A percentile compares a stretch with the other conserved stretches of the same genome.
Conservation (phyloP, 2,329 filamentous ascomycete genomes). For the Aspergillus novoparasiticus region DNA sequence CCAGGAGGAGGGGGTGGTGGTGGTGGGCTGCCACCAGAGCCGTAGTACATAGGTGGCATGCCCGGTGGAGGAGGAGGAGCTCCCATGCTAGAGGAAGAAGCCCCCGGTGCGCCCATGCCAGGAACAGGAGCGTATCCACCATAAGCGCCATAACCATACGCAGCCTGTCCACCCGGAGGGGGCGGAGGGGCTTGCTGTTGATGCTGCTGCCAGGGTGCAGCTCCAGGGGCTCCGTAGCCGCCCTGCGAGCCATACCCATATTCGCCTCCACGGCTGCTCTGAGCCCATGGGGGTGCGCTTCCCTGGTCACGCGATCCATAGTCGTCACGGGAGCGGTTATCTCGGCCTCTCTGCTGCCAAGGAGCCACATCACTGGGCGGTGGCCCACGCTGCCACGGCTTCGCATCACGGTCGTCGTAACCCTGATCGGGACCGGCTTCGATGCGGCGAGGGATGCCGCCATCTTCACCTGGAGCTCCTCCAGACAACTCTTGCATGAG, state of each 20-base stretch:
- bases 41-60: conserved; percentile 43
- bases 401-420: conserved; percentile 58
- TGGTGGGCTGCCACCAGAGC: conserved; percentile 39
- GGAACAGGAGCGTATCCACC: conserved; percentile 48
- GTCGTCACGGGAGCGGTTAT: conserved; percentile 55
- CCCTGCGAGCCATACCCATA: conserved; percentile 42
- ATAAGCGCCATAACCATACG: conserved; percentile 62
- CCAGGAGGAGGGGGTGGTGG: conserved; percentile 41
- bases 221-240: conserved; percentile 46
- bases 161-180: conserved; percentile 43
- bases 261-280: conserved; percentile 47
- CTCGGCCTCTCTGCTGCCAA: conserved; percentile 64
- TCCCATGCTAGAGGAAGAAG: conserved; percentile 48
- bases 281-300: conserved; percentile 37
- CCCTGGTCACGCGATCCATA: conserved; percentile 45
- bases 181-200: conserved; percentile 56
- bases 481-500: conserved; percentile 97
- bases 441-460: conserved; percentile 73
- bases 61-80: conserved; percentile 51
- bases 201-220: conserved; percentile 58
- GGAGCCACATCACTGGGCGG: conserved; percentile 77
- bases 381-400: conserved; percentile 84
- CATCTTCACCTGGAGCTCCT: conserved; percentile 61
- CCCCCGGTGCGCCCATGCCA: conserved; percentile 57
- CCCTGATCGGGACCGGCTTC: conserved; percentile 74